These are phyloP conservation scores for Aureobasidium uvarum DNA, from an alignment of 2,329 filamentous ascomycete species.

Conservation along the genomic window DNA sequence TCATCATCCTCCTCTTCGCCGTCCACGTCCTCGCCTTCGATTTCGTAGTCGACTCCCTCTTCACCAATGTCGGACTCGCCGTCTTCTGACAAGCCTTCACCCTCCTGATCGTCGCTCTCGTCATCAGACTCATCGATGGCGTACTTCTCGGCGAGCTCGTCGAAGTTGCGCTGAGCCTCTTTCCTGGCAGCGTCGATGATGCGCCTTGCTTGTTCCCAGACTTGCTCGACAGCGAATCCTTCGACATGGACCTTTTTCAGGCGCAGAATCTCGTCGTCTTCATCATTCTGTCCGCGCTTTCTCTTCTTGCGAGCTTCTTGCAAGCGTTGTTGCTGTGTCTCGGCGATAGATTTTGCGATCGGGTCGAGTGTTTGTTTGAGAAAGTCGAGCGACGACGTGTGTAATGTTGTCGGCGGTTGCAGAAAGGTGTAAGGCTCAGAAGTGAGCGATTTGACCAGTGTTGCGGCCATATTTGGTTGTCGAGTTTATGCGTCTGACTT, in stretches of 20 bases:
- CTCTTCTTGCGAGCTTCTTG: conserved; percentile 71
- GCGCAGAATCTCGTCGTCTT: conserved; percentile 60
- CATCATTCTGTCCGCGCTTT: conserved; percentile 60
- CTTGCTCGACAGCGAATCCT: conserved; percentile 82
- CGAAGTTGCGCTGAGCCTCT: conserved; percentile 53
- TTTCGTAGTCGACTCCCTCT: conserved; percentile 37
- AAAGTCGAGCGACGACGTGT: conserved; percentile 67
- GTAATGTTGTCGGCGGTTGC: conserved; percentile 66
- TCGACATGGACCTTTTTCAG: conserved; percentile 80
- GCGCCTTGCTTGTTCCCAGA: conserved; percentile 89
- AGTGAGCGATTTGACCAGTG: conserved; percentile 28
- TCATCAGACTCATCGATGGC: conserved; percentile 31
- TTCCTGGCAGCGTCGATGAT: conserved; percentile 67
- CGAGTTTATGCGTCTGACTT: neutral
- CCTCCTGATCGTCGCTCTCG: conserved; percentile 38
- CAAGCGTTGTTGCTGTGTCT: conserved; percentile 67
- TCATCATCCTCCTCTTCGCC: conserved; percentile 40
- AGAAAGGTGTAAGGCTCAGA: conserved; percentile 66
- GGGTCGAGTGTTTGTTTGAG: conserved; percentile 79
- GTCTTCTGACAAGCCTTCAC: conserved; percentile 40
- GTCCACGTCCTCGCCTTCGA: conserved; percentile 38
- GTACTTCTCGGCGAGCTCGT: conserved; percentile 36
- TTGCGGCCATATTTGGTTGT: conserved; percentile 15
- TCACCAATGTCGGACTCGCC: conserved; percentile 41
- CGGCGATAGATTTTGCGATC: conserved; percentile 70